Base-by-base conservation (phyloP, 1,284 basidiomycete species). In the Ceraceosorus guamensis region DNA sequence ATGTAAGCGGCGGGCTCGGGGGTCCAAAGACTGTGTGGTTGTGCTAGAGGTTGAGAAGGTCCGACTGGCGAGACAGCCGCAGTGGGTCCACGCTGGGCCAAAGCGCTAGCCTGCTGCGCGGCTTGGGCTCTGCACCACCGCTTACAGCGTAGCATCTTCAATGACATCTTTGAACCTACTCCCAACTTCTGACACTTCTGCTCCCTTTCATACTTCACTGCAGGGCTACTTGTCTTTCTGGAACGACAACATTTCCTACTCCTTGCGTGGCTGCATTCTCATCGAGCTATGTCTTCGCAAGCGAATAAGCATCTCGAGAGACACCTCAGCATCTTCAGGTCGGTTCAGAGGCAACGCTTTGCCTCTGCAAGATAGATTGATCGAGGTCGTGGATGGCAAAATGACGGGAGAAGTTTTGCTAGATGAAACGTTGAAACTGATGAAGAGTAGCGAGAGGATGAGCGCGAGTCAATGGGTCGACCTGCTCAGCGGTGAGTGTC, bases 161-260 rank as follows among this genome's bases (percentile, higher is more conserved):
- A 24, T 24, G 24, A 3, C 24, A 24, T 24, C 24, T 24, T 24
- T 24, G 24, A 24, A 24, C 24, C 24, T 24, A 2, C 43, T 2
- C 10, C 2, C 13, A 49, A 16, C 1, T 2, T 46, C 11, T 49
- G 45, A 24, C 13, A 41, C 31, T 50, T 47, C 46, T 50, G 13
- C 50, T 55, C 18, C 24, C 37, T 24, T 46, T 14, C 52, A 54
- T 56, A 33, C 50, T 16, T 24, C 18, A 45, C 30, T 41, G n/a
- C 60, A 68, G 52, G 74, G 73, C 50, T 76, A 75, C 52, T 66
- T 76, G 10, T 73, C 71, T 14, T 75, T 76, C 47, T 76, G 74
- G 74, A 76, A 76, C 65, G 74, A 76, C 62, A 73, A 71, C 55
- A 73, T 76, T 58, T 75, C 73, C 0, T 75, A 72, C 56, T 63